Evolutionary conservation across 306 rosid species (phyloP).

Genomic region (Chamaecrista fasciculata): DNA sequence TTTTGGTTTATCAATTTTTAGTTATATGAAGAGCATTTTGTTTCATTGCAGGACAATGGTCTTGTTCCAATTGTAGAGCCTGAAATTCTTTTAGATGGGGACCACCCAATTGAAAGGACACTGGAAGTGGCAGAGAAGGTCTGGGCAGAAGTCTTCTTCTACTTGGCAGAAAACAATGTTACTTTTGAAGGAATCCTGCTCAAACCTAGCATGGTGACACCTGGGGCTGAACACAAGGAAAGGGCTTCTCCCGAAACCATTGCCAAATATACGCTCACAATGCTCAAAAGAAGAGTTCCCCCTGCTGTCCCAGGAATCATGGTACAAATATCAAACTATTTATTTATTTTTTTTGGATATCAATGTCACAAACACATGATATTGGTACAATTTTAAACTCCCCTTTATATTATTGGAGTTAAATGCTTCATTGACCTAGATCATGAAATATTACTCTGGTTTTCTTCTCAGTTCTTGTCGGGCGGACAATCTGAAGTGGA

Average conservation of each 20-base stretch:
- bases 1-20: too few relatives aligned
- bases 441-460: too few relatives aligned
- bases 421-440: too few relatives aligned
- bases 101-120: conserved; percentile 94
- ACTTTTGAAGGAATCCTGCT: conserved; percentile 93
- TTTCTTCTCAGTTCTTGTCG: conserved; percentile 70
- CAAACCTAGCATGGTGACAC: conserved; percentile 99
- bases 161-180: conserved; percentile 92
- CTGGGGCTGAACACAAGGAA: conserved; percentile 95
- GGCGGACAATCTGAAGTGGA: conserved; percentile 98
- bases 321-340: conserved; percentile 49
- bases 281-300: conserved; percentile 95
- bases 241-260: conserved; percentile 87
- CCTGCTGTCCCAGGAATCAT: conserved; percentile 99
- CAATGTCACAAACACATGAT: too few relatives aligned
- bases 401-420: too few relatives aligned
- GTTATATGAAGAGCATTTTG: too few relatives aligned
- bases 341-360: too few relatives aligned
- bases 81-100: conserved; percentile 97
- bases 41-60: conserved; percentile 78
- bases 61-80: conserved; percentile 99
- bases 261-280: conserved; percentile 70
- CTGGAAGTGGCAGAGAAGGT: conserved; percentile 98
- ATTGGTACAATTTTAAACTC: too few relatives aligned
- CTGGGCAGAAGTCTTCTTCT: conserved; percentile 95